Conservation (phyloP, 2,329 filamentous ascomycete genomes). For the Pestalotiopsis sp. region DNA sequence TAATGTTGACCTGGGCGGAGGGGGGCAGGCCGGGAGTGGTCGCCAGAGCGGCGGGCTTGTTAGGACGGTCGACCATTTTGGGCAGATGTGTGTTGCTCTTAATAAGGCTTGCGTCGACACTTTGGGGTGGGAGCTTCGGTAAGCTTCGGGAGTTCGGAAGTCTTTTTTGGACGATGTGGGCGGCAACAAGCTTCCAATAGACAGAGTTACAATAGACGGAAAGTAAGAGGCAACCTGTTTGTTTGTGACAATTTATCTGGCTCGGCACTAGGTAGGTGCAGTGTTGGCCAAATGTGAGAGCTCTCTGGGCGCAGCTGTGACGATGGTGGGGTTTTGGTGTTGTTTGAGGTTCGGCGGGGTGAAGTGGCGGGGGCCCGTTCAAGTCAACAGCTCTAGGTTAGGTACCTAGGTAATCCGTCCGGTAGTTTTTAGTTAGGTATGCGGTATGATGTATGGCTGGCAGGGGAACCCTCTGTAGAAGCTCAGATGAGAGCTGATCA, state of each 20-base stretch:
- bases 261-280: neutral
- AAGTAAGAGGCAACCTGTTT: neutral
- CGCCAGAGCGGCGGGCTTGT: slow-evolving; percentile 78
- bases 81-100: neutral
- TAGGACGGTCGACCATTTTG: slow-evolving; percentile 76
- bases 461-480: neutral
- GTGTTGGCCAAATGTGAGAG: neutral
- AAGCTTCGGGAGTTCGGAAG: neutral
- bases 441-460: neutral
- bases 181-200: neutral
- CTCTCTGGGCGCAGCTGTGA: slow-evolving; percentile 1
- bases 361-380: neutral
- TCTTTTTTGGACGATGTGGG: neutral
- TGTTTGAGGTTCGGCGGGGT: slow-evolving; percentile 9
- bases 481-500: neutral
- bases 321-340: slow-evolving; percentile 8
- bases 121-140: neutral
- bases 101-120: neutral
- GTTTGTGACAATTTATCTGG: neutral
- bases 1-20: slow-evolving; percentile 73
- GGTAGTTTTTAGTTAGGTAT: neutral
- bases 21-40: slow-evolving; percentile 73
- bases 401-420: neutral
- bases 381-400: too few species aligned
- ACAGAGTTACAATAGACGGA: neutral